Conservation (phyloP, 2,329 filamentous ascomycete genomes). For the Phoma herbarum region DNA sequence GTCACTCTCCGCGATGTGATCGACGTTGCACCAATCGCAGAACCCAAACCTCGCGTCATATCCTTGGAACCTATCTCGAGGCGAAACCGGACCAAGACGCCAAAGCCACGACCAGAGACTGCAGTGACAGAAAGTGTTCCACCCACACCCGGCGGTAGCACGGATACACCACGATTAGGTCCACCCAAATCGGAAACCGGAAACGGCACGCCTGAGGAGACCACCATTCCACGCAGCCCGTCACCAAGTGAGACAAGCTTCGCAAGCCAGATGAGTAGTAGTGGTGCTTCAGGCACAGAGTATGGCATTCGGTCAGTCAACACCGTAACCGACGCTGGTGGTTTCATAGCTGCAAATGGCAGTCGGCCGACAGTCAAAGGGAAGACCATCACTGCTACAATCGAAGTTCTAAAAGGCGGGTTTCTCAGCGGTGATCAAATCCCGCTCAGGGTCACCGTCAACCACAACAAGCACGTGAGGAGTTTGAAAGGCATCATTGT, state of each 20-base stretch:
- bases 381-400: conserved; percentile 80
- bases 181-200: conserved; percentile 35
- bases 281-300: conserved; percentile 55
- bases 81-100: conserved; percentile 68
- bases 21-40: conserved; percentile 78
- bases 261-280: conserved; percentile 66
- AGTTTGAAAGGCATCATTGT: conserved; percentile 93
- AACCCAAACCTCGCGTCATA: conserved; percentile 82
- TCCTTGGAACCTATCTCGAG: conserved; percentile 87
- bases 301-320: conserved; percentile 53
- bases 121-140: conserved; percentile 21
- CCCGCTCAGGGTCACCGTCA: conserved; percentile 80
- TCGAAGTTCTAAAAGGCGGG: conserved; percentile 83
- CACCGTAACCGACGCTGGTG: conserved; percentile 60
- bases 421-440: conserved; percentile 86
- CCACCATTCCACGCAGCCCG: conserved; percentile 52
- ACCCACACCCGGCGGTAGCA: conserved; percentile 24
- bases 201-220: conserved; percentile 41
- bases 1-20: conserved; percentile 82
- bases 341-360: conserved; percentile 51
- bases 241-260: conserved; percentile 59
- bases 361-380: conserved; percentile 69
- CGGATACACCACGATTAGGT: conserved; percentile 34
- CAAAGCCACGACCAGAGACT: conserved; percentile 35
- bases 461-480: conserved; percentile 88